Evolutionary conservation across 371 early-diverging fungal genomes (phyloP), one percentile per base, ranked within the genome.

Genomic region (Mucor piriformis): DNA sequence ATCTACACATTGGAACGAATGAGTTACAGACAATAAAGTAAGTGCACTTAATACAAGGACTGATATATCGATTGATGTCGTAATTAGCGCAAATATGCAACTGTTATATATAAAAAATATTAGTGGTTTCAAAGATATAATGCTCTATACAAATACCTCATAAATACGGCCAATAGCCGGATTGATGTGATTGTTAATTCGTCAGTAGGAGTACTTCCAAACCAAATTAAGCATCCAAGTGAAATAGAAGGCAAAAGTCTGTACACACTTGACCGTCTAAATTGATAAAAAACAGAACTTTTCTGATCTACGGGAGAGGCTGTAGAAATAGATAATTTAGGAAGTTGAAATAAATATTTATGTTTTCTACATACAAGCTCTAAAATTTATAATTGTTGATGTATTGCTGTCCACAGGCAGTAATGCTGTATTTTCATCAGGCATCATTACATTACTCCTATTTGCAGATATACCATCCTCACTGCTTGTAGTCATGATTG

Each of bases 61-160:
- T 2, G 88, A 85, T 57, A 84, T 82, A 51, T 81, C 76, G 54
- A 85, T 76, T 49, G 75, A 68, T 15, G 85, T 81, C 0, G 83
- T 81, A 24, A 89, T 72, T 27, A 89, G 56, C 4, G 86, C 86
- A 69, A 81, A 66, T 47, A 89, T 82, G 47, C 84, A 83, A 21
- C 84, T 84, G 63, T 7, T 20, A 51, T 23, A 23, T 11, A 32
- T 33, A n/a, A 46, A 1, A 16, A 24, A 13, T 13, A 38, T 34
- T 11, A 12, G 5, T 48, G 51, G 13, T 27, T 20, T 18, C 13
- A 3, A 3, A 16, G 6, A 10, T 8, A 18, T 8, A 6, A 15
- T 29, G 20, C 1, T 49, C 34, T 59, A 27, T 20, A 4, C 49
- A 23, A 8, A 33, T 63, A 77, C 81, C 81, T 77, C 8, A 66